Evolutionary conservation across 1,139 yeast genomes (phyloP), one percentile per base, ranked within the genome.

Genomic region (Pichiaceae sp.): DNA sequence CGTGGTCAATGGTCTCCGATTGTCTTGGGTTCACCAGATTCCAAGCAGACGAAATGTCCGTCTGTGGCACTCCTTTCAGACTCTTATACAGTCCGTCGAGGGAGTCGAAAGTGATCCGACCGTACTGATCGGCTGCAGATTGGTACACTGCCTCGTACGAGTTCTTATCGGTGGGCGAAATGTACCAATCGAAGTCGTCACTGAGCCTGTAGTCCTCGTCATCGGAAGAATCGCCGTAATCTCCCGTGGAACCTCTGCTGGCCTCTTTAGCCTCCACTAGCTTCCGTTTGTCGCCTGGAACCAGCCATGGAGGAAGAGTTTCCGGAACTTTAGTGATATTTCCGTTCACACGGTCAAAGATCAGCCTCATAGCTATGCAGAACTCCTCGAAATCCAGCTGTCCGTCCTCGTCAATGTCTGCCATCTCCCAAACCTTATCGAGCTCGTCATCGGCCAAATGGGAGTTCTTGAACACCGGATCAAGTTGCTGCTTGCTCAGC

Each of bases 31-130:
- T 91, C 34, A 93, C 95, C 42, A 91, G 66, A 56, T 85, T 86
- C 97, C 98, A 91, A 1, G 96, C 95, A 24, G 85, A 79, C 23
- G 89, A 76, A n/a, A 89, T 70, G 56, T 89, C 98, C 11, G 89
- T 72, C 35, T 76, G 72, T 11, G 96, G 96, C 11, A 91, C 86
- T 43, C 74, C 75, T 26, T 64, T 57, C 43, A 91, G 70, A 14
- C 87, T 74, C 26, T 68, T 59, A 59, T 86, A 89, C 35, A 91
- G 68, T 24, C 74, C 83, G 29, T 70, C 65, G 40, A 91, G 66
- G 1, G 91, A 68, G 35, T 80, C 80, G 55, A 83, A 89, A 32
- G 78, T 68, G 31, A 87, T 78, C 47, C 95, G 68, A n/a, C 97
- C 97, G 48, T 75, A 80, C 33, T 69, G 65, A 61, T 91, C 97